Evolutionary conservation across 768 basidiomycete species (phyloP).

Genomic region (Holtermannia corniformis): DNA sequence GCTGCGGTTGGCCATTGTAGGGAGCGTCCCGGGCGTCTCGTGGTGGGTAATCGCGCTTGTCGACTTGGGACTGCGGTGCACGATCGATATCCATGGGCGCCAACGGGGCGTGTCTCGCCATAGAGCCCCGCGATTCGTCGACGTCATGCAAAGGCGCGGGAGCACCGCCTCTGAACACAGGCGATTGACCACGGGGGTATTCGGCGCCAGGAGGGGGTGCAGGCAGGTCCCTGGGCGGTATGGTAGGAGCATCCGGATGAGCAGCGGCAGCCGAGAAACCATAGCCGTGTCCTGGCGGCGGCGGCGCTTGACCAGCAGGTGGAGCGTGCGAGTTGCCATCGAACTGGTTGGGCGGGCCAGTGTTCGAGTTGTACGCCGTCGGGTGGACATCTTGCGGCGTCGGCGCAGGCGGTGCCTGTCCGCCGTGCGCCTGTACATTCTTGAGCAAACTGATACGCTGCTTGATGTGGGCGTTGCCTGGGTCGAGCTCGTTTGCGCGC

Average conservation of each 20-base stretch:
- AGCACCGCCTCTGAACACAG: constrained; percentile 37
- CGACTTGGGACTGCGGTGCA: background rate
- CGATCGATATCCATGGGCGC: constrained; percentile 38
- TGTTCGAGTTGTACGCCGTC: constrained; percentile 57
- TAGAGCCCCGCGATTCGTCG: constrained; percentile 32
- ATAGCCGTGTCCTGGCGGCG: background rate
- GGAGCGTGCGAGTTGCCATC: constrained; percentile 12
- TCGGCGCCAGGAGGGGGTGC: constrained; percentile 26
- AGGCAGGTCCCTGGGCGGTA: constrained; percentile 31
- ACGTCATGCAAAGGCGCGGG: constrained; percentile 34
- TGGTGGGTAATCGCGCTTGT: constrained; percentile 9
- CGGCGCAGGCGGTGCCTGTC: constrained; percentile 69
- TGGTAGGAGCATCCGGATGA: constrained; percentile 4
- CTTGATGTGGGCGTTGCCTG: constrained; percentile 68
- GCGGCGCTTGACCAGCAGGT: background rate
- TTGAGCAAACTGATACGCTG: constrained; percentile 68
- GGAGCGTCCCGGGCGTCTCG: constrained; percentile 7
- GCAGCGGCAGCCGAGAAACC: constrained; percentile 8
- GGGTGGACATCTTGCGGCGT: constrained; percentile 94
- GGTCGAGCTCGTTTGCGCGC: constrained; percentile 87
- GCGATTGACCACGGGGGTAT: constrained; percentile 17
- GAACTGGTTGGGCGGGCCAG: constrained; percentile 13
- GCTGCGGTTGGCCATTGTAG: background rate
- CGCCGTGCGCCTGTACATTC: constrained; percentile 65
- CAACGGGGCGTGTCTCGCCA: constrained; percentile 34